Evolutionary conservation across 148 eudicot genomes (phyloP).

Genomic region (Amaranthus cruentus): DNA sequence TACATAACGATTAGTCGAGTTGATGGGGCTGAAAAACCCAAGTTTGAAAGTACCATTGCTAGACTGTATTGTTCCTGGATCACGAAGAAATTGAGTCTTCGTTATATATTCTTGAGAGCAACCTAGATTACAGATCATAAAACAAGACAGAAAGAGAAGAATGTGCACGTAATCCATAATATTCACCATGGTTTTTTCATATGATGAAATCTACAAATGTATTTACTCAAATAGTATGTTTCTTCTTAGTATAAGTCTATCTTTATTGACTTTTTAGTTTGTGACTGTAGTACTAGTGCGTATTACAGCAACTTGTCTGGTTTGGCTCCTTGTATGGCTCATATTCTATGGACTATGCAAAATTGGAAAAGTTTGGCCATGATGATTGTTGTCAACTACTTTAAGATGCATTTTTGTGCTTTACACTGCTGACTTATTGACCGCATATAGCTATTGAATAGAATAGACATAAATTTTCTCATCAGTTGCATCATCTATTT

Average conservation of each 20-base stretch:
- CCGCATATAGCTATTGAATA: too few species aligned
- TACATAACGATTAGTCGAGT: slow-evolving; percentile 30
- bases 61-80: slow-evolving; percentile 26
- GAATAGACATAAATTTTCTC: too few species aligned
- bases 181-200: not conserved
- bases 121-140: not conserved
- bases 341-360: too few species aligned
- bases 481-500: too few species aligned
- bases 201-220: not conserved
- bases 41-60: slow-evolving; percentile 19
- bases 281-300: not conserved
- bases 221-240: not conserved
- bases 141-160: not conserved
- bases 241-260: not conserved
- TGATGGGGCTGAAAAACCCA: slow-evolving; percentile 39
- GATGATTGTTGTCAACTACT: not conserved
- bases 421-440: too few species aligned
- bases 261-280: not conserved
- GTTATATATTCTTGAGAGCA: slow-evolving; percentile 5
- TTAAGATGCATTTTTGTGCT: not conserved
- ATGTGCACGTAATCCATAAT: not conserved
- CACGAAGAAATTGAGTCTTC: slow-evolving; percentile 10
- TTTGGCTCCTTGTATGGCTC: not conserved
- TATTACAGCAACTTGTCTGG: not conserved
- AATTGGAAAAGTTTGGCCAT: too few species aligned